These are phyloP conservation scores for Fragaria iinumae DNA, from an alignment of 306 rosid genomes.

Conservation along the genomic window DNA sequence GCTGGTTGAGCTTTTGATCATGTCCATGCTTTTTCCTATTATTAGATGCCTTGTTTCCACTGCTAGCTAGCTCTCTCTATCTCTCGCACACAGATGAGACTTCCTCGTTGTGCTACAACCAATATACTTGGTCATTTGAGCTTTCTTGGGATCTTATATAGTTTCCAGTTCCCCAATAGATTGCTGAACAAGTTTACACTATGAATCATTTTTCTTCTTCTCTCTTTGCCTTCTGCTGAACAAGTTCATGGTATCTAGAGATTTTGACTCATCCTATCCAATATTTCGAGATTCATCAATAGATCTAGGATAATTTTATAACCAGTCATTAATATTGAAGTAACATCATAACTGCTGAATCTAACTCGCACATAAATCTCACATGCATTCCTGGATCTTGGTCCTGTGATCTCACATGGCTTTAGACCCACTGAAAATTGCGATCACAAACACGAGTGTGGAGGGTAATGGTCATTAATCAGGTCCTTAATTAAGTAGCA, in stretches of 20 bases:
- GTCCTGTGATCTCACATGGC: neutral
- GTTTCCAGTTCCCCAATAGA: neutral
- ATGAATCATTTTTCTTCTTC: neutral
- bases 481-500: neutral
- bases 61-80: neutral
- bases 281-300: neutral
- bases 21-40: slow-evolving; percentile 1
- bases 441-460: neutral
- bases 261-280: neutral
- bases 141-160: neutral
- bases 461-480: neutral
- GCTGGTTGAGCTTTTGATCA: slow-evolving; percentile 10
- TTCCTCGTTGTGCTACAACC: neutral
- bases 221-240: neutral
- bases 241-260: neutral
- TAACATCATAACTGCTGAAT: neutral
- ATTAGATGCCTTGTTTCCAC: slow-evolving; percentile 4
- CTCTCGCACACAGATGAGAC: neutral
- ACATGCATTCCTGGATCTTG: slow-evolving; percentile 4
- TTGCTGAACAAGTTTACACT: neutral
- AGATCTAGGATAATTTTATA: neutral
- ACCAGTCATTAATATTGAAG: neutral
- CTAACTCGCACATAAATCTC: neutral
- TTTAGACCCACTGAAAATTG: neutral
- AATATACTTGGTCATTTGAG: neutral